Conservation (phyloP, 768 basidiomycete species). For the Auricularia cornea region DNA sequence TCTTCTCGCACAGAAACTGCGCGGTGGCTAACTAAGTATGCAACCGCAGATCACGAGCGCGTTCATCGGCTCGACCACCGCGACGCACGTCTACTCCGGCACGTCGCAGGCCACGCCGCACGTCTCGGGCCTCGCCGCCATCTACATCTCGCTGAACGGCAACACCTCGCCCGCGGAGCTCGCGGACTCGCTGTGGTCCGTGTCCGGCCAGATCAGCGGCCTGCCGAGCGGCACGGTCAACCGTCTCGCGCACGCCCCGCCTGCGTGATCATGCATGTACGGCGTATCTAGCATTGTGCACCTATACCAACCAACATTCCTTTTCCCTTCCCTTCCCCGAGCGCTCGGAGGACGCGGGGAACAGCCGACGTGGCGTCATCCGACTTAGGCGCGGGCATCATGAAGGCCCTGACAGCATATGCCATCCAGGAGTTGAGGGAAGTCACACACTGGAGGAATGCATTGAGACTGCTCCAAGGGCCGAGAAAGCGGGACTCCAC, state of each 20-base stretch:
- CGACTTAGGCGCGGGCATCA: too few relatives aligned
- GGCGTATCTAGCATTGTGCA: too few relatives aligned
- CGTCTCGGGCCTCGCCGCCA: constrained; percentile 33
- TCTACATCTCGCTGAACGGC: constrained; percentile 25
- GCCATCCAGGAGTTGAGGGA: too few relatives aligned
- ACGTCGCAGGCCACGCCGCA: constrained; percentile 29
- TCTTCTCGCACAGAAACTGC: background rate
- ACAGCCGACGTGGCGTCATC: too few relatives aligned
- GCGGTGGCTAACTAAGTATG: background rate
- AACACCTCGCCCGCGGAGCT: constrained; percentile 25
- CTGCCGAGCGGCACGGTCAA: background rate
- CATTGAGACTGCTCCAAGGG: too few relatives aligned
- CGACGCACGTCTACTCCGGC: constrained; percentile 1
- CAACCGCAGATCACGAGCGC: constrained; percentile 19
- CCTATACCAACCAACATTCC: too few relatives aligned
- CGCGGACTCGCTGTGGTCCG: constrained; percentile 14
- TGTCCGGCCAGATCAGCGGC: background rate
- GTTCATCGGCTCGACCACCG: background rate
- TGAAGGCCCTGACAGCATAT: too few relatives aligned
- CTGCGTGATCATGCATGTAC: too few relatives aligned
- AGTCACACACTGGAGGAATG: too few relatives aligned
- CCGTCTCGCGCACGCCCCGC: background rate
- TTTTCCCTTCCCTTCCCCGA: too few relatives aligned
- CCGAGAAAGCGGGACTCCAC: too few relatives aligned
- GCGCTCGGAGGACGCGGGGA: too few relatives aligned